Evolutionary conservation across 2,329 filamentous ascomycete genomes (phyloP), one percentile per base, ranked within the genome.

Genomic region (Hypoxylon sp.): DNA sequence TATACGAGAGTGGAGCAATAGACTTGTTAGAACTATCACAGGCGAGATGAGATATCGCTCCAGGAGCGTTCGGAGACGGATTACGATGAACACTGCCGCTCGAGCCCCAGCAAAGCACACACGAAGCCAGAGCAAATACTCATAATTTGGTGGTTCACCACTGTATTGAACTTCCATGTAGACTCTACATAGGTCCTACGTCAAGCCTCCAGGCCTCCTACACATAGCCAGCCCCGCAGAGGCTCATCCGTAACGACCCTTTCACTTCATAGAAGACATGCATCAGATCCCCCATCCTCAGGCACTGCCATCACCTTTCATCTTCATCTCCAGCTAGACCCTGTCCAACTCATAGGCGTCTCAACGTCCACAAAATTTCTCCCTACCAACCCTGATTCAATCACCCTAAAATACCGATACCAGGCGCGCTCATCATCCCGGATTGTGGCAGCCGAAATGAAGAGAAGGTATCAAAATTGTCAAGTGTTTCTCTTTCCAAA

Each of bases 381-480:
- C 36, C 25, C 23, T 25, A 28, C 41, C 50, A 55, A 50, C 59
- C 51, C 21, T 55, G 41, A 67, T 60, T 48, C 55, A 59, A 58
- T 11, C 34, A 21, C 21, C 50, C 43, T 43, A 63, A 61, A 55
- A 43, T 45, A 58, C 34, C 45, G 67, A 74, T 72, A 73, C 74
- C 71, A 55, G 66, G 71, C 68, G 62, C 65, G 65, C 72, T 76
- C 72, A 69, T 69, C 74, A 70, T 69, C 60, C 65, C 52, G 62
- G 60, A 66, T 53, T 50, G 53, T 52, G 55, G 63, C 45, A 48
- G 41, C 64, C 62, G 60, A 70, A 63, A 60, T 48, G 65, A 65
- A 71, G 69, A 72, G 73, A 65, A 69, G 67, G 73, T 67, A 74
- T 59, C 63, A 38, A 66, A 52, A 56, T 74, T 74, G 73, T 59